Base-by-base conservation (phyloP, 2,329 filamentous ascomycete species). In the Biscogniauxia mediterranea region DNA sequence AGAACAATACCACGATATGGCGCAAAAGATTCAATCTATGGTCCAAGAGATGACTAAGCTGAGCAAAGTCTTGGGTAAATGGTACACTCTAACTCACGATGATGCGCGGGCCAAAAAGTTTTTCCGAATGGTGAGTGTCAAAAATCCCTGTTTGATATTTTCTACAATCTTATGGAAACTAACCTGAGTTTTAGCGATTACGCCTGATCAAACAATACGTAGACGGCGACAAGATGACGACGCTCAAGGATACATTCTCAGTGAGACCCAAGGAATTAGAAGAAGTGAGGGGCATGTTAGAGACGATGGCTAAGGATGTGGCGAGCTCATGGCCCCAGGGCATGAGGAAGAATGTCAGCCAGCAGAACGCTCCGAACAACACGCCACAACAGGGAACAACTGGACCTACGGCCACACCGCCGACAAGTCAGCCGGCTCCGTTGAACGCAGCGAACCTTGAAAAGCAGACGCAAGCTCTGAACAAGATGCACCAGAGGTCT, bases 161-260 rank as follows among this genome's bases (percentile, higher is more conserved):
- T 23, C 51, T n/a, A n/a, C 20, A 20, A 21, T 42, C 50, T 23
- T 46, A 21, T 15, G 17, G 55, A 26, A 63, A 32, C 77, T 82
- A 71, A 82, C 70, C 49, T 61, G 2, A 20, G 23, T 38, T 50
- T 50, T 67, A 88, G 84, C 82, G 84, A 61, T 73, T 79, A 26
- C 83, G 82, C 11, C 75, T 88, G 32, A 66, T 79, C 0, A 79
- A 78, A 52, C 85, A 88, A 67, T 88, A 85, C 62, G 68, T 71
- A 4, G 81, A 85, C 60, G 79, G 78, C 15, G 79, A 83, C 1
- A 72, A 75, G 54, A 79, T 83, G 76, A 75, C 69, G 2, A 73
- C 74, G 1, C 72, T 80, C 11, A 84, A 80, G 63, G 76, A 80
- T 6, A 73, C 71, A 2, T 83, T 88, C 53, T 84, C 82, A 23